phyloP scores from a whole-genome alignment of 345 rosid species.

The Schrenkiella parvula region DNA sequence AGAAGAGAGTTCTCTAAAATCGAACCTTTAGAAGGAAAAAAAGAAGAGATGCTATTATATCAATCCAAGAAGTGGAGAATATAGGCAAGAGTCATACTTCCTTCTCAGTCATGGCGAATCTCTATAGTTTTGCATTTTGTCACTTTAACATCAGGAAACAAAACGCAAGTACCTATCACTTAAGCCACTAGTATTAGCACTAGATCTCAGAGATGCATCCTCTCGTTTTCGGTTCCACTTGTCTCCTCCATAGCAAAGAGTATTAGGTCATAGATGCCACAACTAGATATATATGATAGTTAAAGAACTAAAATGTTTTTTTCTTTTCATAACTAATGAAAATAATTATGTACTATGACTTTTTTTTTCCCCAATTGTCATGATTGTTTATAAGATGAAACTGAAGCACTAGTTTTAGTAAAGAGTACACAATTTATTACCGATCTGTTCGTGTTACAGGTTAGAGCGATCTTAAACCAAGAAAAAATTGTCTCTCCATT shows the following conservation, averaged over 20 bases:
- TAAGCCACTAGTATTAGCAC: slow-evolving; percentile 10
- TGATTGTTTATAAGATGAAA: neutral
- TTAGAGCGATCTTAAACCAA: neutral
- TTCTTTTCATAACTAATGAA: too few species aligned
- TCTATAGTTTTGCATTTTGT: neutral
- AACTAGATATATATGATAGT: neutral
- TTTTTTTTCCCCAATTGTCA: too few species aligned
- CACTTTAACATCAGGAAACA: slow-evolving; percentile 18
- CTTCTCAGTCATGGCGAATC: slow-evolving; percentile 20
- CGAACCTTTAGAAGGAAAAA: neutral
- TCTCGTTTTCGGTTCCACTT: slow-evolving; percentile 35
- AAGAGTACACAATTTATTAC: neutral
- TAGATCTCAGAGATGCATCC: slow-evolving; percentile 17
- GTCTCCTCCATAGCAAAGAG: slow-evolving; percentile 15
- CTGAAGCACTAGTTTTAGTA: neutral
- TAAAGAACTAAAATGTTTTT: too few species aligned
- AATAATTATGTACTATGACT: too few species aligned
- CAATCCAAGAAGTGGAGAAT: slow-evolving; percentile 26
- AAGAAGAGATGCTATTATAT: neutral
- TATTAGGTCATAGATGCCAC: slow-evolving; percentile 1
- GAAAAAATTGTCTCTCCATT: slow-evolving; percentile 11
- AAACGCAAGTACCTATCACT: slow-evolving; percentile 23
- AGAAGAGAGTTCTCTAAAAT: neutral
- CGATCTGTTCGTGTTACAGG: neutral
- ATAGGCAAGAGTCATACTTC: neutral